Base-by-base conservation (phyloP, 164 flowering plant genomes). In the Nymphaea colorata region DNA sequence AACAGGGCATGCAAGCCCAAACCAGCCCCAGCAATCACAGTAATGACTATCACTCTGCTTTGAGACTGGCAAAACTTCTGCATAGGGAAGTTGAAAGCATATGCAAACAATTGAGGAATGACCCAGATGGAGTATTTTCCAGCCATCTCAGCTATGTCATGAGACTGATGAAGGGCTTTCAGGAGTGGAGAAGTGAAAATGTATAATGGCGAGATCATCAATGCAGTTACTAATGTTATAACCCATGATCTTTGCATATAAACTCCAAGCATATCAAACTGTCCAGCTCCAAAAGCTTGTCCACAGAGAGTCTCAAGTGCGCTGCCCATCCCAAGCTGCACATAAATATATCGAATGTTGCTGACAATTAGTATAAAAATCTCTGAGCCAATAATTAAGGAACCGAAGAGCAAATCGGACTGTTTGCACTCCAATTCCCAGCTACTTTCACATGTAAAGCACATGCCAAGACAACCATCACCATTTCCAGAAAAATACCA, bases 251-350 rank as follows among this genome's bases (percentile, higher is more conserved):
- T 75, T 71, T 84, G 87, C 78, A 82, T 12, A 68, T 84, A 80
- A 10, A 82, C 67, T 43, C 85, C 87, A 12, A 84, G 79, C 84
- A 80, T 82, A 67, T 76, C 69, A 3, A 75, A 3, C 65, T 81
- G 79, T 61, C 82, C 84, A 7, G 85, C 85, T 4, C 87, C 87
- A 18, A 82, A 82, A 0, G 87, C 85, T 69, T 84, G 85, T 15
- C 87, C 87, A 44, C 81, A 79, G 0, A 84, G 83, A 5, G 84
- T 84, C 74, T 84, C 83, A 0, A 84, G 76, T 61, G 87, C 87
- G 70, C 82, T 83, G 74, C 80, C 84, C 80, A 75, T 62, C 82
- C 83, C 14, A 70, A 82, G 79, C 83, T 80, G 75, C 36, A 25
- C 36, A 25, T 25, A 25, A 25, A 25, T 25, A 25, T 25, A 25